phyloP scores from a whole-genome alignment of 169 alveolate species.

The Cryptosporidium xiaoi region DNA sequence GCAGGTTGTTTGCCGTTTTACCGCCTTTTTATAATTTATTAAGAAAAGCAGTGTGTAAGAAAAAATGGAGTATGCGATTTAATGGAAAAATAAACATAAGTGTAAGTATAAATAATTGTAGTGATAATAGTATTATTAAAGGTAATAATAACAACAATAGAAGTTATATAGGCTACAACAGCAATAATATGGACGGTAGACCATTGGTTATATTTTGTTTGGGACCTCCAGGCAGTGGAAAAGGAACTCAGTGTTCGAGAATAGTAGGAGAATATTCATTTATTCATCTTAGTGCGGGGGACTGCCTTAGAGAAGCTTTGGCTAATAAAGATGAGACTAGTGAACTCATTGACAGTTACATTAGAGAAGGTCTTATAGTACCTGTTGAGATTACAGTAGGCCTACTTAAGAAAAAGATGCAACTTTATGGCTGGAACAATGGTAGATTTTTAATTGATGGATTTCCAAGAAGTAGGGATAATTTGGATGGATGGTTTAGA shows the following conservation, averaged over 20 bases:
- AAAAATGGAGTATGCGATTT: too few species aligned
- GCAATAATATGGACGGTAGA: neutral
- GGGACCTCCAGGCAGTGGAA: constrained; percentile 90
- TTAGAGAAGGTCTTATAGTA: constrained; percentile 91
- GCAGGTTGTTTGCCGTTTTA: too few species aligned
- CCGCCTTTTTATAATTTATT: too few species aligned
- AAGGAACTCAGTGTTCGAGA: constrained; percentile 87
- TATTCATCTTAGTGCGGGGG: constrained; percentile 93
- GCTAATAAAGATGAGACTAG: constrained; percentile 82
- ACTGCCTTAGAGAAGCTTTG: constrained; percentile 86
- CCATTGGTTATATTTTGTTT: constrained; percentile 75
- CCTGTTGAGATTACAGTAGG: constrained; percentile 94
- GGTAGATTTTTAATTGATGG: constrained; percentile 93
- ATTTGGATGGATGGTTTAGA: constrained; percentile 86
- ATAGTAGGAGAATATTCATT: constrained; percentile 84
- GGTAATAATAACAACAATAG: too few species aligned
- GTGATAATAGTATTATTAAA: too few species aligned
- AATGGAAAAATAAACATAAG: too few species aligned
- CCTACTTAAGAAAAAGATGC: constrained; percentile 89
- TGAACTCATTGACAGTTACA: constrained; percentile 84
- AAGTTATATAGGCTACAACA: too few species aligned
- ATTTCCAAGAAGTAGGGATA: constrained; percentile 94
- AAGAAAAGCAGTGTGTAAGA: too few species aligned
- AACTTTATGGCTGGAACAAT: constrained; percentile 88
- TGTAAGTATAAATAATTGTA: too few species aligned